Evolutionary conservation across 192 early-diverging fungal species (phyloP), one percentile per base, ranked within the genome.

Genomic region (Coemansia interrupta): DNA sequence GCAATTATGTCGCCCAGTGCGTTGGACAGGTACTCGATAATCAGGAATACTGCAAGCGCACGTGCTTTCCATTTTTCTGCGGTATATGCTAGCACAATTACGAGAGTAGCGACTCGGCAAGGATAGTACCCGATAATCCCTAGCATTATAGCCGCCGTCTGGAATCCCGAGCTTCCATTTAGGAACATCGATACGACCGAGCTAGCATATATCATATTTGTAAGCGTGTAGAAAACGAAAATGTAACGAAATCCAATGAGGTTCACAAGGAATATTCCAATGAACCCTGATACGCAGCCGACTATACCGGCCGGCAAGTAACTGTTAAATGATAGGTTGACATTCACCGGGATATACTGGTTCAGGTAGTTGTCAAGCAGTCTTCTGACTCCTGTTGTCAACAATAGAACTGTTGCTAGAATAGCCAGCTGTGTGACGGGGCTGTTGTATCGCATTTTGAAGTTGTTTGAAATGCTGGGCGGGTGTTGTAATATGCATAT

Each of bases 1-100:
- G 62, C 66, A 6, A 74, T 54, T 13, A 68, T 38, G 23, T 74
- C 58, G 48, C 72, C 66, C 41, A 74, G 60, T 9, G 66, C 64
- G 20, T 57, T 59, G 5, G 72, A 60, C 15, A 74, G 32, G 14
- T 74, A 60, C 55, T 68, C 65, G 10, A 63, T 44, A 28, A 74
- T 46, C 17, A 74, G 54, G 20, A 68, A 68, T 1, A 56, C 38
- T 3, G 66, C 62, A 0, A 74, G 54, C 2, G 72, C 56, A 1
- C 72, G 53, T 3, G 72, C 43, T 55, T 68, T 74, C 72, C 72
- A 74, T 22, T 54, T 40, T 32, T 74, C 72, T 40, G 58, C 60
- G 3, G 72, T 59, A 57, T 74, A 74, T 5, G 66, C 57, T n/a
- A 74, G 22, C 0, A 65, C 72, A 3, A 64, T 56, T 1, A 68